These are phyloP conservation scores for Acacia pycnantha DNA, from an alignment of 331 rosid species.

Conservation along the genomic window DNA sequence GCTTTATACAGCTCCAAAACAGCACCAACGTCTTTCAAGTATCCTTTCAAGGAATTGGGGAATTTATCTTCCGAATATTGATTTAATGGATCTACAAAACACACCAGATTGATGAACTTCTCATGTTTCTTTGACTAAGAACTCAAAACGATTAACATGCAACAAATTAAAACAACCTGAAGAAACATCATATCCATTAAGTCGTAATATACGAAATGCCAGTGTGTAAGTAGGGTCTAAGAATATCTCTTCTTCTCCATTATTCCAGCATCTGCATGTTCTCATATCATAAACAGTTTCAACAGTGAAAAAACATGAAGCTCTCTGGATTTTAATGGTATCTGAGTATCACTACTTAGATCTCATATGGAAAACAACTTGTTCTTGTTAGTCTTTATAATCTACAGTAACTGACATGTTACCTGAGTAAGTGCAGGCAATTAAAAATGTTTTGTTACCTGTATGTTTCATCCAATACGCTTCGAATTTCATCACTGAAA, in stretches of 20 bases:
- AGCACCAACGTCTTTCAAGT: not conserved
- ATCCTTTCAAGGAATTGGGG: not conserved
- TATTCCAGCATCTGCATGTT: not conserved
- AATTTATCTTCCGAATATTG: not conserved
- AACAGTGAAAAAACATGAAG: not conserved
- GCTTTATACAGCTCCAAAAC: constrained; percentile 3
- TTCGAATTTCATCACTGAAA: not conserved
- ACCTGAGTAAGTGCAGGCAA: not conserved
- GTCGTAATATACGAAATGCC: not conserved
- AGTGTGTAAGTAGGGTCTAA: constrained; percentile 1
- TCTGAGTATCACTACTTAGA: not conserved
- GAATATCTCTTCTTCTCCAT: not conserved
- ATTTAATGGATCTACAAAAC: not conserved
- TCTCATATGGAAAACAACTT: not conserved
- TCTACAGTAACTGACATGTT: not conserved
- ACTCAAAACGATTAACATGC: not conserved
- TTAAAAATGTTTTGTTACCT: not conserved
- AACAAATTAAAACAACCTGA: not conserved
- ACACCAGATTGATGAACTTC: not conserved
- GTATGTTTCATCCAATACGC: not conserved
- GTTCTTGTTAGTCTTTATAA: not conserved
- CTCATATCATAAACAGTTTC: not conserved
- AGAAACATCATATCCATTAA: not conserved
- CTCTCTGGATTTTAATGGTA: not conserved
- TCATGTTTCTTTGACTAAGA: not conserved